These are phyloP conservation scores for Rhizoctonia solani DNA, from an alignment of 1,284 basidiomycete species.

Conservation along the genomic window DNA sequence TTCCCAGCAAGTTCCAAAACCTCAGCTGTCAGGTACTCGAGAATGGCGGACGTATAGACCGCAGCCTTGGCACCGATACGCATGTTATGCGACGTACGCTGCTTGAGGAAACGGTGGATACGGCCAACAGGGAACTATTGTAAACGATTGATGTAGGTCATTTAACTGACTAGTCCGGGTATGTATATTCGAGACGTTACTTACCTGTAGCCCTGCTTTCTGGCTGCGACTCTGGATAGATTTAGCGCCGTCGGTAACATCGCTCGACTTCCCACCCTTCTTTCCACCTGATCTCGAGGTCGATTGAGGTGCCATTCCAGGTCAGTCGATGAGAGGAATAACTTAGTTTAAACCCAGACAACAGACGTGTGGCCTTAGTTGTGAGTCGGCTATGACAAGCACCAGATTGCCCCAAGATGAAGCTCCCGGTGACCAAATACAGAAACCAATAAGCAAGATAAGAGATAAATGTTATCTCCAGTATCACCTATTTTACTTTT, in stretches of 20 bases:
- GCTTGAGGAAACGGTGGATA: constrained; percentile 94
- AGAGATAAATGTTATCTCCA: no score
- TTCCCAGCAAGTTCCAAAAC: constrained; percentile 93
- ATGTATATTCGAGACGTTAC: constrained; percentile 42
- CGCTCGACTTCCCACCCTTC: constrained; percentile 49
- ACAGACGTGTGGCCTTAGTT: no score
- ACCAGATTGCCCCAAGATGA: no score
- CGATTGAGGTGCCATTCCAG: constrained; percentile 46
- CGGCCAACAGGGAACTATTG: constrained; percentile 86
- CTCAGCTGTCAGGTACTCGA: constrained; percentile 90
- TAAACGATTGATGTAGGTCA: constrained; percentile 8
- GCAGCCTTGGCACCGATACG: constrained; percentile 92
- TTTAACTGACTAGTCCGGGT: constrained; percentile 38
- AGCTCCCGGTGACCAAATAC: no score
- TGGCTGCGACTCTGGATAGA: constrained; percentile 71
- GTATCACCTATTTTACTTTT: no score
- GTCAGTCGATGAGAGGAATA: background rate
- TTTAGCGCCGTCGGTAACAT: constrained; percentile 43
- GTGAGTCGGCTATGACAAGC: no score
- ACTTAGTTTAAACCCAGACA: no score
- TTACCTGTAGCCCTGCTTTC: constrained; percentile 82
- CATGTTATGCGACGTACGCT: constrained; percentile 90
- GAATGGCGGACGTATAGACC: constrained; percentile 88
- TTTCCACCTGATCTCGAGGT: constrained; percentile 46
- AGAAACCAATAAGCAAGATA: no score